Base-by-base conservation (phyloP, 2,329 filamentous ascomycete genomes). In the Neonectria faginata region DNA sequence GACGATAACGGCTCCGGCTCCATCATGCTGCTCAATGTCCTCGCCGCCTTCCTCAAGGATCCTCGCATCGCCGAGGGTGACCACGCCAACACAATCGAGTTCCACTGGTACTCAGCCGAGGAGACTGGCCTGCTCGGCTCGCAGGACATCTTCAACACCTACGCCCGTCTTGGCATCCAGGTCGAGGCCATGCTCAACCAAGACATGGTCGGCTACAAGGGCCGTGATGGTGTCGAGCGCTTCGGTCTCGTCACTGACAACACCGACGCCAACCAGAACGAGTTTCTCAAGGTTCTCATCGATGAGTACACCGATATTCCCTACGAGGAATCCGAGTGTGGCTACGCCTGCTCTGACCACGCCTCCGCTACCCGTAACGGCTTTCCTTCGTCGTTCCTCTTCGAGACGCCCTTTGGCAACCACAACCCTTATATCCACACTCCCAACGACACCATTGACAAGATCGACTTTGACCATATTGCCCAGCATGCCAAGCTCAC, bases 71-170 rank as follows among this genome's bases (percentile, higher is more conserved):
- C 87, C 5, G 81, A 84, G 18, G 91, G 91, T 39, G 84, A 78
- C 36, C 80, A 81, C 87, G 63, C 88, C 66, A 94, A 95, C 77
- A 93, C 91, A 0, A 79, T 96, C 63, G 92, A 96, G 79, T 95
- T 95, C 77, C 92, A 95, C 77, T 96, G 92, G 92, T 95, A 94
- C 78, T 90, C 89, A 3, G 92, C 91, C 1, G 92, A 96, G 73
- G 92, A 96, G 76, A 91, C 90, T 9, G 92, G 92, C 14, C 82
- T 96, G 45, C 85, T 95, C 1, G 92, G 92, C 51, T 41, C 92
- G 89, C 62, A 91, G 92, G 79, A 78, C 33, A 78, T 83, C 57
- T 82, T 82, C 67, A 71, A 77, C 25, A 67, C 74, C 45, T 83
- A 83, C 64, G 67, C 74, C 47, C 69, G 71, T 0, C 66, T 71